These are phyloP conservation scores for Millerozyma acaciae DNA, from an alignment of 805 yeast genomes.

Conservation along the genomic window DNA sequence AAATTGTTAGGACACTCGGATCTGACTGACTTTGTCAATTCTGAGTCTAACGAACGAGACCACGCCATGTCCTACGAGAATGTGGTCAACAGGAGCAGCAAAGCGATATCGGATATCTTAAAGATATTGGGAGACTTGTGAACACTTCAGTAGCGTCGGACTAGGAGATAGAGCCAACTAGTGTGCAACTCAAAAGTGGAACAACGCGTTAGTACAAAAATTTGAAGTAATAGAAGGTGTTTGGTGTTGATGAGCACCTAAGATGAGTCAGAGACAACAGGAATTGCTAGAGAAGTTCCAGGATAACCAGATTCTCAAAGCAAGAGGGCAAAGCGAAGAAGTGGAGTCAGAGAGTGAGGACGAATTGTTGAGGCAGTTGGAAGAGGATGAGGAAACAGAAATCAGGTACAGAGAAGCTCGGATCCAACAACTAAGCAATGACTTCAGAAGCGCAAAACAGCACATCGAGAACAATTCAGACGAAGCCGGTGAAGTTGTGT, in stretches of 20 bases:
- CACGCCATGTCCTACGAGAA: constrained; percentile 10
- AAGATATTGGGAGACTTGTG: constrained; percentile 5
- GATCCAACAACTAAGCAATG: constrained; percentile 50
- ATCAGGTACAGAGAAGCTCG: constrained; percentile 59
- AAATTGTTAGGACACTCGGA: constrained; percentile 14
- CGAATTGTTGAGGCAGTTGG: constrained; percentile 47
- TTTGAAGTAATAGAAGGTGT: no score
- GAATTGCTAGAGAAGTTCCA: constrained; percentile 43
- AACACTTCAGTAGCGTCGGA: no score
- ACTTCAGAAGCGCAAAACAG: constrained; percentile 29
- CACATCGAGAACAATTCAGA: constrained; percentile 28
- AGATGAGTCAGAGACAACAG: constrained; percentile 31
- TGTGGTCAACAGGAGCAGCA: constrained; percentile 16
- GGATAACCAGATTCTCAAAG: constrained; percentile 29
- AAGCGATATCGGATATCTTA: constrained; percentile 15
- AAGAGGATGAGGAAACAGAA: constrained; percentile 41
- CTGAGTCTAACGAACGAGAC: background rate
- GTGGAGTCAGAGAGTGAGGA: constrained; percentile 22
- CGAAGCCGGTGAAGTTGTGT: constrained; percentile 40
- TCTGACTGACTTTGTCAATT: background rate
- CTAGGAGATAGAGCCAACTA: no score
- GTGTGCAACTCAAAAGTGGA: constrained; percentile 4
- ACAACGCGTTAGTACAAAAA: constrained; percentile 5
- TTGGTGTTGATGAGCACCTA: background rate
- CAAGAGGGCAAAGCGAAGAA: constrained; percentile 34